phyloP scores from a whole-genome alignment of 345 rosid species.

The Crucihimalaya himalaica region DNA sequence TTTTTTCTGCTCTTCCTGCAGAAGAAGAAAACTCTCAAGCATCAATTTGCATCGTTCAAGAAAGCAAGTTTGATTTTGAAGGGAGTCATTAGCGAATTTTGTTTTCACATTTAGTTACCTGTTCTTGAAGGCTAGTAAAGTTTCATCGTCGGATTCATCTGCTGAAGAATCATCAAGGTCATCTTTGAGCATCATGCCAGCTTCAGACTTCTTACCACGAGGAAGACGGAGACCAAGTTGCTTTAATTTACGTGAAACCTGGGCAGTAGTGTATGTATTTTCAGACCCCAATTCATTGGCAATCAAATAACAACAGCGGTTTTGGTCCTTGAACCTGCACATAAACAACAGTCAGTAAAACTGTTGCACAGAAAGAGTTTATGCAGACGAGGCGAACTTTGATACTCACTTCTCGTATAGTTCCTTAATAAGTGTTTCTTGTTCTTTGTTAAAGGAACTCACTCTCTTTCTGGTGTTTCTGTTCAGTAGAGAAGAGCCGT shows the following conservation, averaged over 20 bases:
- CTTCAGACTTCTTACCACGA: constrained; percentile 46
- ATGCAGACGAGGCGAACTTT: constrained; percentile 11
- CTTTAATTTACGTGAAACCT: constrained; percentile 76
- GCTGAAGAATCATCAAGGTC: constrained; percentile 43
- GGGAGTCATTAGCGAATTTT: background rate
- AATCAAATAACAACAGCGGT: constrained; percentile 74
- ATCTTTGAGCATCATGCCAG: constrained; percentile 51
- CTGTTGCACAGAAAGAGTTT: constrained; percentile 1
- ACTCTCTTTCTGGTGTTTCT: constrained; percentile 74
- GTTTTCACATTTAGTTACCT: constrained; percentile 47
- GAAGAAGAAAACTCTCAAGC: background rate
- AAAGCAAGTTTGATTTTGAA: constrained; percentile 2
- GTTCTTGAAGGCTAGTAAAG: constrained; percentile 60
- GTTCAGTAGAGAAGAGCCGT: constrained; percentile 31
- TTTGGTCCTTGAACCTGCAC: constrained; percentile 76
- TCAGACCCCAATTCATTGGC: constrained; percentile 71
- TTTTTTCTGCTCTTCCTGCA: constrained; percentile 28
- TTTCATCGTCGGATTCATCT: constrained; percentile 57
- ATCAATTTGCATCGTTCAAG: constrained; percentile 17
- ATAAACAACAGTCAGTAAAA: constrained; percentile 22
- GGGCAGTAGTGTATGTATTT: constrained; percentile 61
- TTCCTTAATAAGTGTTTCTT: constrained; percentile 67
- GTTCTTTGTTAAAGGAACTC: constrained; percentile 67
- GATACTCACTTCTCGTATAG: constrained; percentile 80
- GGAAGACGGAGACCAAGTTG: constrained; percentile 73